These are phyloP conservation scores for Elasticomyces elasticus DNA, from an alignment of 495 filamentous ascomycete species.

Conservation along the genomic window DNA sequence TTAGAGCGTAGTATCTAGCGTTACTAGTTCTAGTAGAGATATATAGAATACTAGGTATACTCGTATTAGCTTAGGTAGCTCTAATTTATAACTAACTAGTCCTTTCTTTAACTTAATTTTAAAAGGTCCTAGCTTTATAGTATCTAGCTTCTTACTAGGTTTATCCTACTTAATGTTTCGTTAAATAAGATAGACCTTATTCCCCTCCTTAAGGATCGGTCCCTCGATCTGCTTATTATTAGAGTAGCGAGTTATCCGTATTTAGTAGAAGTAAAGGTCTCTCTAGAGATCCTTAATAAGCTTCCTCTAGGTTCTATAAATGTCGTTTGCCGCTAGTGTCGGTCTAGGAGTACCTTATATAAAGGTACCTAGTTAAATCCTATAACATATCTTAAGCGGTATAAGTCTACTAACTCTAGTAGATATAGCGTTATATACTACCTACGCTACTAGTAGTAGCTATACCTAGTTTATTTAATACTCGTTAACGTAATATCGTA, in stretches of 20 bases:
- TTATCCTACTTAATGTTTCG: not conserved
- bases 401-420: not conserved
- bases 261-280: not conserved
- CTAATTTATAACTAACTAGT: not conserved
- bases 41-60: not conserved
- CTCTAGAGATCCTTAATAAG: not conserved
- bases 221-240: not conserved
- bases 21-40: too few species aligned
- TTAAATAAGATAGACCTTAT: not conserved
- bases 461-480: slow-evolving; percentile 10
- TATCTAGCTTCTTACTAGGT: too few species aligned
- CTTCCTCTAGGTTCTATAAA: not conserved
- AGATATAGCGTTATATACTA: not conserved
- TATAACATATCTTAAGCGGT: not conserved
- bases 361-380: not conserved
- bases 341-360: not conserved
- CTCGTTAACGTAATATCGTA: slow-evolving; percentile 1
- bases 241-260: not conserved
- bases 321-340: not conserved
- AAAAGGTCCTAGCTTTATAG: not conserved
- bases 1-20: too few species aligned
- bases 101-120: not conserved
- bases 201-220: not conserved
- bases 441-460: slow-evolving; percentile 5
- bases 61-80: not conserved